Base-by-base conservation (phyloP, 2,329 filamentous ascomycete species). In the Alternaria sp. region DNA sequence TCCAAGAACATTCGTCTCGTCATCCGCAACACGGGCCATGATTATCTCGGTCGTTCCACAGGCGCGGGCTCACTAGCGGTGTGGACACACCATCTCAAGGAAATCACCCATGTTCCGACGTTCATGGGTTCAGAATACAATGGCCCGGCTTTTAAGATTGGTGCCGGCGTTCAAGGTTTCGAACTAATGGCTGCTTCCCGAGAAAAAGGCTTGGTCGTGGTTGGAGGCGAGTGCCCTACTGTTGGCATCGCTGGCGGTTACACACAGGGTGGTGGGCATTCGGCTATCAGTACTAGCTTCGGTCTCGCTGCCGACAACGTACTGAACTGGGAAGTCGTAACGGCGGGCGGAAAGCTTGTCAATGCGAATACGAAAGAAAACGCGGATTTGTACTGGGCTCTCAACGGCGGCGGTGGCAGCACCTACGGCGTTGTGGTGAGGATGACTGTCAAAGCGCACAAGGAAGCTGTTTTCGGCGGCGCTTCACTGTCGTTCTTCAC, bases 251-350 rank as follows among this genome's bases (percentile, higher is more conserved):
- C 71, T 15, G 85, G 72, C 19, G 70, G 72, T 17, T 72, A 69
- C 43, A 56, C 65, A 1, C 61, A 67, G 25, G 68, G 84, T 3
- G 86, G 85, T 28, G 86, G 86, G 0, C 85, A 88, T 73, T 83
- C 82, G 10, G 84, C 84, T 6, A 71, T 88, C 45, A 82, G 81
- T 17, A 79, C 80, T 23, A 76, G 81, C 50, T 84, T 83, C 66
- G 74, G 74, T 4, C 67, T 77, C 21, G 68, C 67, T 5, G 71
- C 67, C 6, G 74, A 77, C 50, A 69, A 74, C 11, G 69, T 74
- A 5, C 49, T 72, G 3, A 59, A 65, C 8, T 67, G 66, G 23
- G 61, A 74, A 32, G 71, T 76, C 26, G 72, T 73, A 3, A 73
- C 75, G 17, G 69, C 74, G 1, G 36, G 45, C 49, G 70, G 68